Evolutionary conservation across 2,329 filamentous ascomycete genomes (phyloP), one percentile per base, ranked within the genome.

Genomic region (Capronia epimyces): DNA sequence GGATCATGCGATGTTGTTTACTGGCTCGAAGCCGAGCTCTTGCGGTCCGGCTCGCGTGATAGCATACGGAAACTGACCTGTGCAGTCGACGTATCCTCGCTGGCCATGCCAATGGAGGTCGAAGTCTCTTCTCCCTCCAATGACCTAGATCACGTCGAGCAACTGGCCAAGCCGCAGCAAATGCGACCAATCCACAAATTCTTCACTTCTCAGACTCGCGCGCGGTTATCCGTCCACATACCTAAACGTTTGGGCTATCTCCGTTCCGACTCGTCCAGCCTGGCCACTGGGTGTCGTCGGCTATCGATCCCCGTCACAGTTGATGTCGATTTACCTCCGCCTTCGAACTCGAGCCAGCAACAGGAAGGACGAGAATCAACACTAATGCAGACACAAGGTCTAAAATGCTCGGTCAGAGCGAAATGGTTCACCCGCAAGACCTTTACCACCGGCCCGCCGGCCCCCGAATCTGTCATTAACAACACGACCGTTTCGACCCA

Each of bases 1-100:
- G 56, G 56, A 3, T 42, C 36, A n/a, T 58, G 56, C 44, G 42
- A 58, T 8, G 56, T 58, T 6, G 21, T 52, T 3, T 58, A 58
- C 29, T 49, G 46, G 34, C 49, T 58, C 21, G 56, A 58, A 25
- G 50, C 53, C 8, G 52, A 52, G 29, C 52, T 58, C 25, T n/a
- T 50, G 27, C 46, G 42, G 20, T 54, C 50, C n/a, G 40, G 32
- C 13, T 44, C 46, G 3, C 25, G 20, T 4, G 32, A 53, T 12
- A n/a, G 55, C 18, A 49, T 59, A 9, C 51, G 52, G 9, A 47
- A 40, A 25, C 22, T 59, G 32, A 53, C 32, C 21, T 56, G 53
- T 34, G 51, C 53, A 1, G 51, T 57, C 29, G 51, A 59, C 27
- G 24, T 59, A 15, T 51, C 57, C 3, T 52, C 52, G 13, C 37